These are phyloP conservation scores for Acephala macrosclerotiorum DNA, from an alignment of 2,329 filamentous ascomycete genomes.

Conservation along the genomic window DNA sequence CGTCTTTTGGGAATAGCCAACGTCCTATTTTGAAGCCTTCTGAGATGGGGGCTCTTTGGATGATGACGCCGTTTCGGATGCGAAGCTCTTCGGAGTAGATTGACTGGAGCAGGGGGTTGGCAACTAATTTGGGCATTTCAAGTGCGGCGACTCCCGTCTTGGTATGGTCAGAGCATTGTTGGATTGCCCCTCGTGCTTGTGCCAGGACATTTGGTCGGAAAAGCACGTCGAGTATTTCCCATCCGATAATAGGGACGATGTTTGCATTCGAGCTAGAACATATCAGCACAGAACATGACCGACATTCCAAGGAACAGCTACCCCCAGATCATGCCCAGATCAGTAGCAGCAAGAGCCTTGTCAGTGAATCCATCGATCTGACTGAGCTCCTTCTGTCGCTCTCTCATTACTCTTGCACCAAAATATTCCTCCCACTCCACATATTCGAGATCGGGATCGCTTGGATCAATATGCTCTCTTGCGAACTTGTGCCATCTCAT, in stretches of 20 bases:
- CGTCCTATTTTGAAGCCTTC: slow-evolving; percentile 39
- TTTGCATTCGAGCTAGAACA: slow-evolving; percentile 38
- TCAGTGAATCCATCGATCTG: slow-evolving; percentile 23
- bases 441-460: slow-evolving; percentile 28
- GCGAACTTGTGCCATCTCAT: slow-evolving; percentile 41
- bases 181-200: slow-evolving; percentile 37
- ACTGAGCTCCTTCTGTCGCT: slow-evolving; percentile 22
- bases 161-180: slow-evolving; percentile 22
- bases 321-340: slow-evolving; percentile 39
- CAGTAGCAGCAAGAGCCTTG: slow-evolving; percentile 26
- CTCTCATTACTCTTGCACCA: slow-evolving; percentile 42
- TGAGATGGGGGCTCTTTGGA: slow-evolving; percentile 30
- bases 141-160: background rate
- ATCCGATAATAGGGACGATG: slow-evolving; percentile 37
- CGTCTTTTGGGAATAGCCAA: slow-evolving; percentile 41
- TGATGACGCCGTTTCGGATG: slow-evolving; percentile 32
- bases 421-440: slow-evolving; percentile 42
- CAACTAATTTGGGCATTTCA: slow-evolving; percentile 30
- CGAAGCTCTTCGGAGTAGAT: slow-evolving; percentile 48
- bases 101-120: slow-evolving; percentile 44
- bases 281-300: slow-evolving; percentile 15
- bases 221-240: slow-evolving; percentile 40
- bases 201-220: slow-evolving; percentile 32
- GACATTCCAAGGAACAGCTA: slow-evolving; percentile 8
- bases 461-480: slow-evolving; percentile 27